Conservation (phyloP, 2,329 filamentous ascomycete species). For the Colletotrichum incanum region DNA sequence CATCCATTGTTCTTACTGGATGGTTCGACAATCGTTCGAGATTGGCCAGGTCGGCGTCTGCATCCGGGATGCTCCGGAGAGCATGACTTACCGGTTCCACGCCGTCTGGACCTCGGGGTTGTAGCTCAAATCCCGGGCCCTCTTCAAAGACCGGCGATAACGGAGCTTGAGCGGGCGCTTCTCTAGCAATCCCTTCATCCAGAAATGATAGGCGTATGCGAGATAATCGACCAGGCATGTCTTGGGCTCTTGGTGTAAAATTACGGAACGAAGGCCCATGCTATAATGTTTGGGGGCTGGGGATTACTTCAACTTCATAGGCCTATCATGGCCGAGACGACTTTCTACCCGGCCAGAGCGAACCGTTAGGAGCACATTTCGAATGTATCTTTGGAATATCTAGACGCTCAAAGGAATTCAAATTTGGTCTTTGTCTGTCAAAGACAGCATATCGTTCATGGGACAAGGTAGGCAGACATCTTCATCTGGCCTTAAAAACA, state of each 20-base stretch:
- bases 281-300: neutral
- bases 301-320: neutral
- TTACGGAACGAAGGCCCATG: neutral
- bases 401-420: too few relatives aligned
- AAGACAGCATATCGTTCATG: neutral
- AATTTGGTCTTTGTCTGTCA: accelerated
- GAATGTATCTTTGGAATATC: neutral
- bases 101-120: constrained; percentile 15
- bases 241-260: neutral
- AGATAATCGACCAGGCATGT: neutral
- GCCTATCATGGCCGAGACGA: neutral
- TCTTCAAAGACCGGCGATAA: constrained; percentile 43
- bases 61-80: constrained; percentile 12
- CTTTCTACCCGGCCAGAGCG: too few relatives aligned
- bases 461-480: neutral
- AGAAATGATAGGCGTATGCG: neutral
- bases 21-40: constrained; percentile 16
- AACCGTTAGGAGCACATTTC: too few relatives aligned
- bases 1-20: neutral
- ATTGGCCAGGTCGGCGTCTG: neutral
- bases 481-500: neutral
- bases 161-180: neutral
- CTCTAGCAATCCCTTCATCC: neutral
- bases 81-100: neutral
- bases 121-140: constrained; percentile 44